These are phyloP conservation scores for Xylariomycetidae sp. DNA, from an alignment of 2,329 filamentous ascomycete genomes.

Conservation along the genomic window DNA sequence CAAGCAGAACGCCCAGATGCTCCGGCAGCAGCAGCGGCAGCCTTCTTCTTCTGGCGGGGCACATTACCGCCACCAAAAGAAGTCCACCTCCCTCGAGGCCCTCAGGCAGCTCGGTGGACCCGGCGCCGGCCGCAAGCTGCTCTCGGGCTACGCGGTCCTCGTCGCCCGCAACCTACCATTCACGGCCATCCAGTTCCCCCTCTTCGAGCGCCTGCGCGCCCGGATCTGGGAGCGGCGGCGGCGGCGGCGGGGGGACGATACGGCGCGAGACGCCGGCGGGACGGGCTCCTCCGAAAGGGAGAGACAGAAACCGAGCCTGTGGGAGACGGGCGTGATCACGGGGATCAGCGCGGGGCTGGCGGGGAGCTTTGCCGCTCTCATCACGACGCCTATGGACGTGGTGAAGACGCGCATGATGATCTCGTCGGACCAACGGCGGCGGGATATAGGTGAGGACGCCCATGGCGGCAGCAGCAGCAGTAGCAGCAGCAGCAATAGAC, in stretches of 20 bases:
- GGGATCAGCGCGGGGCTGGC: slow-evolving; percentile 69
- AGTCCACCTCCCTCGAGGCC: slow-evolving; percentile 43
- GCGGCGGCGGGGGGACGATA: slow-evolving; percentile 7
- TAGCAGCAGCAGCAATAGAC: no score
- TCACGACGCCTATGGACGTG: slow-evolving; percentile 88
- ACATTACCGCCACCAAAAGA: no score
- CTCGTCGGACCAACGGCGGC: no score
- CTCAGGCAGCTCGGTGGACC: slow-evolving; percentile 48
- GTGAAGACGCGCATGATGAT: slow-evolving; percentile 62
- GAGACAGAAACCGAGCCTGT: slow-evolving; percentile 32
- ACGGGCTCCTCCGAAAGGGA: no score
- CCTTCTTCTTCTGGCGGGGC: slow-evolving; percentile 7
- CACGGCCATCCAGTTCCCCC: slow-evolving; percentile 82
- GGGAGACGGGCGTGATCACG: slow-evolving; percentile 67
- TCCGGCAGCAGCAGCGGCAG: slow-evolving; percentile 32
- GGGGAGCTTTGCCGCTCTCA: slow-evolving; percentile 67
- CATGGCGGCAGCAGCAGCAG: slow-evolving; percentile 43
- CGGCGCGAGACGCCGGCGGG: slow-evolving; percentile 29
- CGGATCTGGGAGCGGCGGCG: slow-evolving; percentile 44
- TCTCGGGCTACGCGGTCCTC: slow-evolving; percentile 73
- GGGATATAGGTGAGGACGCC: no score
- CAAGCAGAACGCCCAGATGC: slow-evolving; percentile 91
- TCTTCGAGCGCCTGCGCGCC: slow-evolving; percentile 72
- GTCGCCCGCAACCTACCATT: slow-evolving; percentile 81
- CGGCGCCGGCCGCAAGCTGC: slow-evolving; percentile 53